Conservation (phyloP, 345 rosid genomes). For the Populus davidiana region DNA sequence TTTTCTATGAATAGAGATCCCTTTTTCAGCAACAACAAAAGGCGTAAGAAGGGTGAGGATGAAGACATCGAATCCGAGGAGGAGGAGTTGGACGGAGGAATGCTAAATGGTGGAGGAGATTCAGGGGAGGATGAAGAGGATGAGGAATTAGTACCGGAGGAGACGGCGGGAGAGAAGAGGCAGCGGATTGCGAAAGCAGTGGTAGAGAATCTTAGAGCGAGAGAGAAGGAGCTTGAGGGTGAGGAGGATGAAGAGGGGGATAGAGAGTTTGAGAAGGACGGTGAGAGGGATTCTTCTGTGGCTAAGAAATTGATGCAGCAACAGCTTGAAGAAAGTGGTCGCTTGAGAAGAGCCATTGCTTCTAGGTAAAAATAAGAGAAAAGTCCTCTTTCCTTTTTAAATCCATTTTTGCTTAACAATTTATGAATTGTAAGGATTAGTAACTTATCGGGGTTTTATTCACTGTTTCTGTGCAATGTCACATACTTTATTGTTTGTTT, state of each 20-base stretch:
- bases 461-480: neutral
- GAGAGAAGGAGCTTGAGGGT: slow-evolving; percentile 25
- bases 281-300: slow-evolving; percentile 54
- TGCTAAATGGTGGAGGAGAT: neutral
- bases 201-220: slow-evolving; percentile 42
- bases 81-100: neutral
- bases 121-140: slow-evolving; percentile 48
- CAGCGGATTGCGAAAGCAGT: slow-evolving; percentile 56
- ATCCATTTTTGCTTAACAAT: neutral
- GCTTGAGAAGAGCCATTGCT: slow-evolving; percentile 66
- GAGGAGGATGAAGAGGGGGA: slow-evolving; percentile 47
- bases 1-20: slow-evolving; percentile 28
- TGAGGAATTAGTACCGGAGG: slow-evolving; percentile 19
- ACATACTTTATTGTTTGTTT: neutral
- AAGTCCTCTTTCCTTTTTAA: neutral
- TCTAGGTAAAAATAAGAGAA: slow-evolving; percentile 49
- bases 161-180: slow-evolving; percentile 70
- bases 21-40: slow-evolving; percentile 47
- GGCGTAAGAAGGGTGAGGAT: slow-evolving; percentile 49
- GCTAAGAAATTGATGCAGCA: slow-evolving; percentile 65
- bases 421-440: neutral
- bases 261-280: slow-evolving; percentile 47
- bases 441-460: neutral
- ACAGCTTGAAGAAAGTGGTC: slow-evolving; percentile 87
- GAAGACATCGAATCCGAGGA: slow-evolving; percentile 63